A percentile compares a stretch with the other conserved stretches of the same genome.
These are phyloP conservation scores for Magnusiomyces ingens DNA, from an alignment of 1,139 yeast species.

Conservation along the genomic window DNA sequence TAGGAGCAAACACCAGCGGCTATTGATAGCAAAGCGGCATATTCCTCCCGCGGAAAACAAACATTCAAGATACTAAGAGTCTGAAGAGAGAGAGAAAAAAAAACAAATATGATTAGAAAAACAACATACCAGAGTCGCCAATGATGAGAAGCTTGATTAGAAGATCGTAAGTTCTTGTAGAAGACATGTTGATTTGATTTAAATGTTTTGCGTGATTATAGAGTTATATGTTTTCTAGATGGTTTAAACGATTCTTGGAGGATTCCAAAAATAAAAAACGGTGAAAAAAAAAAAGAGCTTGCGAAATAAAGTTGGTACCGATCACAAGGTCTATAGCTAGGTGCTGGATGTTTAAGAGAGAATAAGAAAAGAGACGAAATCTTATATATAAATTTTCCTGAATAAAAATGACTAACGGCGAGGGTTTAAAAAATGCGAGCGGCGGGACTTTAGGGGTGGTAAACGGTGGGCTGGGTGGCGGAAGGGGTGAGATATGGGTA, in stretches of 20 bases:
- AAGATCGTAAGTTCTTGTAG: constrained; percentile 80
- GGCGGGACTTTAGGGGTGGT: too few species aligned
- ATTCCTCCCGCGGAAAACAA: background rate
- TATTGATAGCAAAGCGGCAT: background rate
- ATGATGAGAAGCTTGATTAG: constrained; percentile 89
- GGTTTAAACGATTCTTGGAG: background rate
- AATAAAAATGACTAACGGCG: background rate
- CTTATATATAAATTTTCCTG: background rate
- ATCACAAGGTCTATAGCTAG: background rate
- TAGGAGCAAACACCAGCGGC: background rate
- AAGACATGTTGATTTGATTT: constrained; percentile 24
- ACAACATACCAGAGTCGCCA: constrained; percentile 71
- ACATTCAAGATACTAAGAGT: background rate
- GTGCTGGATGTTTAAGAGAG: background rate
- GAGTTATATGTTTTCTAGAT: background rate
- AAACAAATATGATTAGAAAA: background rate
- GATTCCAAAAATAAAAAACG: background rate
- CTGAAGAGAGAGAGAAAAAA: background rate
- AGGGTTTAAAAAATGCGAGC: too few species aligned
- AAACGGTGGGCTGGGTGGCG: too few species aligned
- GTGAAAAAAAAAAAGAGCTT: background rate
- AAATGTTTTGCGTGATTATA: background rate
- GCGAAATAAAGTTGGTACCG: background rate
- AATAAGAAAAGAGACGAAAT: background rate
- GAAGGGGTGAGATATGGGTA: too few species aligned